Evolutionary conservation across 805 yeast species (phyloP), one percentile per base, ranked within the genome.

Genomic region (Ogataea methanolica): DNA sequence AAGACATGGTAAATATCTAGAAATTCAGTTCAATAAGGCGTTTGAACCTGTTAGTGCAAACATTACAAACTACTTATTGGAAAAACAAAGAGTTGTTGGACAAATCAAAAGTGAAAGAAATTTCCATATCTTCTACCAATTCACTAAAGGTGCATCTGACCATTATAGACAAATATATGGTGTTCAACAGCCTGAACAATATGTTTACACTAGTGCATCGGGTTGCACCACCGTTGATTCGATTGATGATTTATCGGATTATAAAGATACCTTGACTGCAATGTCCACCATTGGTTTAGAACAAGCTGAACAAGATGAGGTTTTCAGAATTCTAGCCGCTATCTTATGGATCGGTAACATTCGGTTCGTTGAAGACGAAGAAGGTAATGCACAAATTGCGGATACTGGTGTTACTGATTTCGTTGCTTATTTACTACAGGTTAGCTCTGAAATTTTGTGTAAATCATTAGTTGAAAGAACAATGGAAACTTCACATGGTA

Each of bases 41-140:
- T 87, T 82, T 60, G 96, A 88, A 65, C 99, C 99, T 4, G 84
- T 89, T 38, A 88, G 96, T 39, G 99, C 97, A 41, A 92, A 90
- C 64, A 94, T 94, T 64, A 94, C 98, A 47, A 94, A 94, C 67
- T 94, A 94, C 65, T 70, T 94, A 53, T 73, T 94, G 54, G 99
- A 94, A 63, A 94, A 94, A 64, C 96, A 89, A 68, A 79, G 99
- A 67, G 97, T 94, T 33, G 99, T 94, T n/a, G 83, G 92, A 33
- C 99, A 94, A 67, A 88, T 90, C 55, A 75, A 80, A 53, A 83
- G 86, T 57, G 99, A 94, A 72, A 80, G 99, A 66, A 94, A 94
- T 64, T 94, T 94, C 73, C 99, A 94, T 66, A 94, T 94, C 48
- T 94, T 94, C 65, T 94, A 94, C 65, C 99, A 94, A 70, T 86